phyloP scores from a whole-genome alignment of 2,329 filamentous ascomycete species.

The Epichloe sibirici region DNA sequence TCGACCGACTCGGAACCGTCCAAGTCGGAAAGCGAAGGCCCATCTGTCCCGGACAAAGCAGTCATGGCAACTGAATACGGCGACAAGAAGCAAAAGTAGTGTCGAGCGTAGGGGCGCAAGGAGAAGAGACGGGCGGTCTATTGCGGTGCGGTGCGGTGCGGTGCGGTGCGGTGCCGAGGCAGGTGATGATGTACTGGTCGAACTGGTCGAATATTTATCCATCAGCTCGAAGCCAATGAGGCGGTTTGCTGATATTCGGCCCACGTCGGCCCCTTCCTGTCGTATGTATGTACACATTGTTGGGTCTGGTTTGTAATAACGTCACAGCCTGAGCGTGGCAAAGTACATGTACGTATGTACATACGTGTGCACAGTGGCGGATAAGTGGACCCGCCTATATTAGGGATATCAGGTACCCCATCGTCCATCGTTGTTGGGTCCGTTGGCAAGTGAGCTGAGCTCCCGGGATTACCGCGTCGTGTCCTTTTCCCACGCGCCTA shows the following conservation, averaged over 20 bases:
- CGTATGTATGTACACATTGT: no score
- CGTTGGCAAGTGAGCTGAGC: neutral
- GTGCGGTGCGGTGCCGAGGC: no score
- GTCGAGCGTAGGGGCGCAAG: neutral
- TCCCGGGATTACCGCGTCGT: slow-evolving; percentile 5
- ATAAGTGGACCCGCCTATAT: neutral
- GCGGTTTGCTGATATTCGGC: no score
- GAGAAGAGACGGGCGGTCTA: neutral
- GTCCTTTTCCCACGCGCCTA: slow-evolving; percentile 5
- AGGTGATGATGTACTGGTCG: no score
- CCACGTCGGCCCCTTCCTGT: no score
- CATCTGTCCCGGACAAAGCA: neutral
- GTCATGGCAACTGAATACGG: neutral
- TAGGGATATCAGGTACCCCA: no score
- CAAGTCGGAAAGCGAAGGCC: neutral
- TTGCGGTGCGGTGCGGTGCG: no score
- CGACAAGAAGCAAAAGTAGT: neutral
- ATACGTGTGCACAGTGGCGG: no score
- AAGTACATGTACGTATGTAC: no score
- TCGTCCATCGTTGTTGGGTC: neutral
- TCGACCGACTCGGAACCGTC: slow-evolving; percentile 10
- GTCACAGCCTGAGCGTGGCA: neutral
- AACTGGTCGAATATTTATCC: no score
- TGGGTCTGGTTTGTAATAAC: slow-evolving; percentile 1
- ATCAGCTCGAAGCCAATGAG: no score